Evolutionary conservation across 2,329 filamentous ascomycete genomes (phyloP).

Genomic region (Cladophialophora bantiana): DNA sequence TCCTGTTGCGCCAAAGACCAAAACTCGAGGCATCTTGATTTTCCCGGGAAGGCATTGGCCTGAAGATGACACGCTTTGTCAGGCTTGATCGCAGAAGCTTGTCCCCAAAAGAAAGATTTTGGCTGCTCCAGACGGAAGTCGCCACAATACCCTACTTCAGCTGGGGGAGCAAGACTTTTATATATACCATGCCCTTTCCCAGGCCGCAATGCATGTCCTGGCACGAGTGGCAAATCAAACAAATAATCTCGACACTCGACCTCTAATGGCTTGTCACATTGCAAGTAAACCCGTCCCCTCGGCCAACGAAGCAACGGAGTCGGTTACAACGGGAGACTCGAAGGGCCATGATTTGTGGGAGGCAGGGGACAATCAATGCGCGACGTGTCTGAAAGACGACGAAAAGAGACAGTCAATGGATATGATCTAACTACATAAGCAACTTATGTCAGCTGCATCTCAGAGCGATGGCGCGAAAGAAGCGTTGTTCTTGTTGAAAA

Average conservation of each 20-base stretch:
- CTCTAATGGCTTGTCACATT: neutral
- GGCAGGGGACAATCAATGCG: neutral
- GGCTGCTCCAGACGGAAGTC: no score
- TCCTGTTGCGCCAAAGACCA: conserved; percentile 3
- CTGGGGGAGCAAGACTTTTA: no score
- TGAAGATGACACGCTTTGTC: no score
- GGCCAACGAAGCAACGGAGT: neutral
- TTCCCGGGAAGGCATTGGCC: no score
- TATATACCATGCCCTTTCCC: no score
- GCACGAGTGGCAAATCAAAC: neutral
- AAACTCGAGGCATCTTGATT: neutral
- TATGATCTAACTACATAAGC: neutral
- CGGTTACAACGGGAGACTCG: neutral
- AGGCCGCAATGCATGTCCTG: neutral
- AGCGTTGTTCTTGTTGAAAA: neutral
- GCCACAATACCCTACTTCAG: no score
- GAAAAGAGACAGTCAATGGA: neutral
- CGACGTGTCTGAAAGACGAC: neutral
- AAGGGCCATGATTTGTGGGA: neutral
- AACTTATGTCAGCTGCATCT: neutral
- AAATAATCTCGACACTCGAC: neutral
- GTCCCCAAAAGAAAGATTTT: no score
- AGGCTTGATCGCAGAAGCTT: no score
- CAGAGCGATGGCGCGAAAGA: neutral
- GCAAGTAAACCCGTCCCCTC: neutral